Percentiles rank a stretch among this genome's conserved stretches.
phyloP scores from a whole-genome alignment of 2,329 filamentous ascomycete genomes.

The Aureobasidium mangrovei region DNA sequence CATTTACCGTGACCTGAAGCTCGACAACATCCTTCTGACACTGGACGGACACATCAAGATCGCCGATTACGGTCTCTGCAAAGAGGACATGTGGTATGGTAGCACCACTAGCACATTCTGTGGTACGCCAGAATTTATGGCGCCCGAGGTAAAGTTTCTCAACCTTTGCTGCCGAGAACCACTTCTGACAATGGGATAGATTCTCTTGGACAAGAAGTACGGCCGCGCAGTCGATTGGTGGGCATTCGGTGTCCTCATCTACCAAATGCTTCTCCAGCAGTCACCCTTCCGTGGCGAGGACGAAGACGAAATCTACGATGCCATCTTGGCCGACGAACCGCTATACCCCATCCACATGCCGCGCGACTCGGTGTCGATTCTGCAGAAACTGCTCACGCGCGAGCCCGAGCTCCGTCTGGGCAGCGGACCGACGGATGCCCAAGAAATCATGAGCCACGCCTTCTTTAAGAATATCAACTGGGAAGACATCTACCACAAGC shows the following conservation, averaged over 20 bases:
- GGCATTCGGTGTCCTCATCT: slow-evolving; percentile 98
- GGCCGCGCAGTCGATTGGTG: slow-evolving; percentile 97
- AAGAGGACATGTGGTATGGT: slow-evolving; percentile 99
- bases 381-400: slow-evolving; percentile 92
- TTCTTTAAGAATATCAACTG: slow-evolving; percentile 98
- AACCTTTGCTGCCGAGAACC: not conserved
- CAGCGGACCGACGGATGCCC: slow-evolving; percentile 90
- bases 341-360: slow-evolving; percentile 99
- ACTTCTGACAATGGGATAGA: slow-evolving; percentile 46
- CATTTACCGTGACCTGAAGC: slow-evolving; percentile 79
- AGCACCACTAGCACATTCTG: slow-evolving; percentile 97
- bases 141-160: slow-evolving; percentile 64
- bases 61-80: slow-evolving; percentile 96
- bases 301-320: slow-evolving; percentile 98
- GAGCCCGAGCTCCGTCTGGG: slow-evolving; percentile 90
- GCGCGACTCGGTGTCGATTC: slow-evolving; percentile 89
- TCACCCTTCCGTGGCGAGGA: slow-evolving; percentile 98
- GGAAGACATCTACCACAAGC: slow-evolving; percentile 98
- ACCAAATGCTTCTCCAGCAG: slow-evolving; percentile 98
- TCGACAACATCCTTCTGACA: slow-evolving; percentile 85
- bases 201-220: slow-evolving; percentile 96
- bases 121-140: slow-evolving; percentile 99
- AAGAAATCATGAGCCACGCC: slow-evolving; percentile 97
- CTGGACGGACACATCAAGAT: slow-evolving; percentile 98
- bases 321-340: slow-evolving; percentile 93